These are phyloP conservation scores for Metarhizium guizhouense DNA, from an alignment of 2,329 filamentous ascomycete genomes.

Conservation along the genomic window DNA sequence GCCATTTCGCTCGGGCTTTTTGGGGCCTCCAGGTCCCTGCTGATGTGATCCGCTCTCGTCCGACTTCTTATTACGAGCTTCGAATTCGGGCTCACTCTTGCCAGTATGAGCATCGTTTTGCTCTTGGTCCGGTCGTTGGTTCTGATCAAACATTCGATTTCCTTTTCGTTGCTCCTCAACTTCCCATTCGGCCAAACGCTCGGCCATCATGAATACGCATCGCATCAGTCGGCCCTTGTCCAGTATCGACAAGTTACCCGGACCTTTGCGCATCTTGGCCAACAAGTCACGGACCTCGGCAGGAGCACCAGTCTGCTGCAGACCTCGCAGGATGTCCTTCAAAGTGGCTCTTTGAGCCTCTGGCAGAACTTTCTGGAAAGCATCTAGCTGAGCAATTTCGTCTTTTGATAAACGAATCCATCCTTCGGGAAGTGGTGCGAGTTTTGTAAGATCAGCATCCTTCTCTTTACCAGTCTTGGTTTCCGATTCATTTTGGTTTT, in stretches of 20 bases:
- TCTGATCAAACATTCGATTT: conserved; percentile 14
- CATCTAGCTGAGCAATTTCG: conserved; percentile 44
- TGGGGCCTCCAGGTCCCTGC: conserved; percentile 23
- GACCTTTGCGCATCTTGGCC: conserved; percentile 42
- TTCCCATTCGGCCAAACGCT: conserved; percentile 24
- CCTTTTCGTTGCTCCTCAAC: conserved; percentile 11
- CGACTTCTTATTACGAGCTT: conserved; percentile 10
- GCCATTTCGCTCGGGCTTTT: conserved; percentile 25
- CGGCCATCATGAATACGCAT: conserved; percentile 26
- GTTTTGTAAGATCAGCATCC: conserved; percentile 16
- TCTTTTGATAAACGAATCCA: conserved; percentile 38
- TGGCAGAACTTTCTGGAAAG: conserved; percentile 54
- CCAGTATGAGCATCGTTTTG: conserved; percentile 11
- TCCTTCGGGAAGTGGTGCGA: conserved; percentile 31
- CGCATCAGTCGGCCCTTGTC: conserved; percentile 29
- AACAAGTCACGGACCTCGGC: conserved; percentile 53
- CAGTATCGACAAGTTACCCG: conserved; percentile 40
- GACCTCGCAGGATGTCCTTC: conserved; percentile 48
- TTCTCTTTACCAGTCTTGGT: conserved; percentile 10
- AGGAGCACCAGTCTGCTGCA: conserved; percentile 63
- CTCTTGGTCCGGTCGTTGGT: conserved; percentile 13
- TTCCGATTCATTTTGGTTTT: conserved; percentile 10
- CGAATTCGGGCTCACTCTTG: conserved; percentile 11
- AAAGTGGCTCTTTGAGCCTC: conserved; percentile 51
- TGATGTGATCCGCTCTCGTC: conserved; percentile 16